phyloP scores from a whole-genome alignment of 805 yeast genomes.

The Grigorovia transvaalensis region DNA sequence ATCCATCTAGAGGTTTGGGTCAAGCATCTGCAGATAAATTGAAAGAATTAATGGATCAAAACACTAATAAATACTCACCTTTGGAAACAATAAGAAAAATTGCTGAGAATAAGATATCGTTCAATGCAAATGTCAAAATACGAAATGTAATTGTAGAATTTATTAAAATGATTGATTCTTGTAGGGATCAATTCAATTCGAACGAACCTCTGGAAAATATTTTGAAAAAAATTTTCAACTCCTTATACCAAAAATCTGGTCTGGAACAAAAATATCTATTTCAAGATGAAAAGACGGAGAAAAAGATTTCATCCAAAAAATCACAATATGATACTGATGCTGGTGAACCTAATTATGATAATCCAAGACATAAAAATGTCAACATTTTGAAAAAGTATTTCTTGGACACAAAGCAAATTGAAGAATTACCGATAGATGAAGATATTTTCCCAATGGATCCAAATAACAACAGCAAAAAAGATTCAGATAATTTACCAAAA shows the following conservation, averaged over 20 bases:
- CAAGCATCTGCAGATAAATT: conserved; percentile 34
- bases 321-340: conserved; percentile 1
- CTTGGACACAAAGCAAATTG: conserved; percentile 7
- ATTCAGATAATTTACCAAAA: neutral
- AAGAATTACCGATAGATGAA: neutral
- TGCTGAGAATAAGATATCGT: conserved; percentile 2
- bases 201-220: conserved; percentile 5
- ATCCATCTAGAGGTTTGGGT: conserved; percentile 64
- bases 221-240: conserved; percentile 19
- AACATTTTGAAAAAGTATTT: conserved; percentile 17
- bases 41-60: conserved; percentile 9
- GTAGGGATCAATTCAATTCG: conserved; percentile 8
- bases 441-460: conserved; percentile 1
- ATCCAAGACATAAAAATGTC: conserved; percentile 23
- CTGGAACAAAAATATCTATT: conserved; percentile 18
- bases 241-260: conserved; percentile 24
- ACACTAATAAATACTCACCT: conserved; percentile 4
- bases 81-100: conserved; percentile 11
- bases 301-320: conserved; percentile 5
- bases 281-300: conserved; percentile 20
- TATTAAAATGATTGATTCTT: conserved; percentile 15
- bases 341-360: conserved; percentile 11
- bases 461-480: neutral
- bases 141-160: conserved; percentile 15
- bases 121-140: conserved; percentile 16